Percentiles rank a stretch among this genome's conserved stretches.
phyloP scores from a whole-genome alignment of 345 rosid genomes.

The Noccaea bulbosa region DNA sequence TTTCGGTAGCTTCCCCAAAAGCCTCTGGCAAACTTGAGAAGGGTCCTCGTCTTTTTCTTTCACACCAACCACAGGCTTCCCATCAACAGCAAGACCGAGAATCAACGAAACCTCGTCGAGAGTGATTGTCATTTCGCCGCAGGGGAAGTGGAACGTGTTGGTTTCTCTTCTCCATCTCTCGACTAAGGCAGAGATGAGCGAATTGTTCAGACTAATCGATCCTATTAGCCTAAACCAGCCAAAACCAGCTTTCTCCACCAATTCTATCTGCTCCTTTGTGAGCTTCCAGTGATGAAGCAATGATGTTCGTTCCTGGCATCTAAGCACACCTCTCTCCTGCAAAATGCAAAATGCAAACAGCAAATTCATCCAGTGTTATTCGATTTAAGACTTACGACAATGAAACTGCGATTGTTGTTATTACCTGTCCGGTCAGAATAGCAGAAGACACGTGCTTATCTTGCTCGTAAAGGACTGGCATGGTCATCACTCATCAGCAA shows the following conservation, averaged over 20 bases:
- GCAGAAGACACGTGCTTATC: slow-evolving; percentile 65
- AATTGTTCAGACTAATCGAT: slow-evolving; percentile 72
- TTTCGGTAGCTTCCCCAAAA: slow-evolving; percentile 62
- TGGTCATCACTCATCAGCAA: slow-evolving; percentile 28
- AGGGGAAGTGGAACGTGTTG: slow-evolving; percentile 68
- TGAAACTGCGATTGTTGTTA: slow-evolving; percentile 17
- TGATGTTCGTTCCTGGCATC: slow-evolving; percentile 78
- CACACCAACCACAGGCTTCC: slow-evolving; percentile 67
- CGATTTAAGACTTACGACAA: not conserved
- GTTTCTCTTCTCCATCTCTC: slow-evolving; percentile 84
- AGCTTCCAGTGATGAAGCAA: slow-evolving; percentile 79
- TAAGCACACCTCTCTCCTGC: slow-evolving; percentile 75
- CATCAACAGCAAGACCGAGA: slow-evolving; percentile 70
- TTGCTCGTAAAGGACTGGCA: slow-evolving; percentile 60
- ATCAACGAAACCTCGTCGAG: slow-evolving; percentile 65
- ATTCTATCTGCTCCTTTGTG: slow-evolving; percentile 55
- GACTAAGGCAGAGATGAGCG: slow-evolving; percentile 72
- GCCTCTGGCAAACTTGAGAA: slow-evolving; percentile 58
- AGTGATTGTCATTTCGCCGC: slow-evolving; percentile 79
- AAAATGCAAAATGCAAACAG: not conserved
- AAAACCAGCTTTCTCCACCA: slow-evolving; percentile 75
- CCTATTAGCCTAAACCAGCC: slow-evolving; percentile 68
- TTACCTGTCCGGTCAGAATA: slow-evolving; percentile 55
- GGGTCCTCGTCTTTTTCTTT: slow-evolving; percentile 51
- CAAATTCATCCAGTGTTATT: not conserved